Evolutionary conservation across 2,329 filamentous ascomycete species (phyloP), one percentile per base, ranked within the genome.

Genomic region (Rhytidhysteron rufulum): DNA sequence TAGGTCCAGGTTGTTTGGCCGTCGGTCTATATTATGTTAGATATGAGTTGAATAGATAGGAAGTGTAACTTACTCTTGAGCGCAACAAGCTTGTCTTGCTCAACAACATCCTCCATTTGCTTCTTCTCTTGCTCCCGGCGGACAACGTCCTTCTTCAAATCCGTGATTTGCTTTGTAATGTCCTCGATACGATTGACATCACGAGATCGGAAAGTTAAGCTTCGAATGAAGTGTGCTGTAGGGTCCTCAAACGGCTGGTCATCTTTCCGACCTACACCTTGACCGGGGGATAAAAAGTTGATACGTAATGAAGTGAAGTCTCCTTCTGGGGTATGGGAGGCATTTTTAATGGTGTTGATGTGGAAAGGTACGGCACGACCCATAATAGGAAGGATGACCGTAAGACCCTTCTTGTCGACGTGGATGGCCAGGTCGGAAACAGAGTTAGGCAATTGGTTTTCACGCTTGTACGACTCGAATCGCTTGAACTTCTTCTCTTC

Each of bases 61-160:
- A 17, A 34, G 13, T 15, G 17, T n/a, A 27, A 72, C 82, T 72
- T 73, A 88, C 86, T 95, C 74, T 93, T 79, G 53, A 97, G 90
- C 62, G 96, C 90, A 52, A 94, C 75, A 38, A 98, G 80, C 72
- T 98, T 98, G 64, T 98, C 93, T 66, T 98, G 93, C 68, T 97
- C 93, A 5, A 98, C 90, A 17, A 98, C 93, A 66, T 98, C 93
- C 63, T 98, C 93, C 86, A 98, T 86, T 55, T 98, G 91, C 72
- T 98, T 98, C 80, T 97, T 96, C 68, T 96, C 91, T 58, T 96
- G 90, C 66, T 98, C 93, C 55, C 88, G 86, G 67, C 95, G 90
- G 31, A 88, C 80, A 4, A 87, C 83, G 53, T 91, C 88, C 62
- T 93, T 95, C 73, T 96, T 95, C 74, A 98, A 84, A 59, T 96